These are phyloP conservation scores for Oemleria cerasiformis DNA, from an alignment of 306 rosid species.

Conservation along the genomic window DNA sequence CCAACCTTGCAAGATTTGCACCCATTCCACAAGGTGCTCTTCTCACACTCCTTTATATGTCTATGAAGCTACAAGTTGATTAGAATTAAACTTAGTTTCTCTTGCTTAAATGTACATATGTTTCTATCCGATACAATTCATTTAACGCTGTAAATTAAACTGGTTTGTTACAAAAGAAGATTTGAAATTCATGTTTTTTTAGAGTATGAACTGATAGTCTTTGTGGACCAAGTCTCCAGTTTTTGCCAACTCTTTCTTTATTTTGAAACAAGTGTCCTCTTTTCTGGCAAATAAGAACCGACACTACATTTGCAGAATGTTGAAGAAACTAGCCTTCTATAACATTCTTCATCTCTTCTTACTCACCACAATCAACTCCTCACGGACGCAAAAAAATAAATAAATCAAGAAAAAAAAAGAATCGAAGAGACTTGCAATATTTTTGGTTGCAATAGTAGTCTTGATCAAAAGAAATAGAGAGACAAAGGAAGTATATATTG, in stretches of 20 bases:
- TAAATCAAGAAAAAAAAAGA: background rate
- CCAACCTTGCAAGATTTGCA: conserved; percentile 63
- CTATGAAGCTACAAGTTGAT: conserved; percentile 72
- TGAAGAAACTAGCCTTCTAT: background rate
- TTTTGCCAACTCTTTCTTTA: background rate
- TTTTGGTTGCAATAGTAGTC: background rate
- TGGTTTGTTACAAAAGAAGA: background rate
- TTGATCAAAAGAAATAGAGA: background rate
- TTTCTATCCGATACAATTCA: background rate
- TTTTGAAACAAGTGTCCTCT: background rate
- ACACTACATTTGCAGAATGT: background rate
- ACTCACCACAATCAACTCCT: background rate
- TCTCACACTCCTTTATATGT: conserved; percentile 87
- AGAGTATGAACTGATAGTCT: background rate
- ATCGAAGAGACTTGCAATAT: background rate
- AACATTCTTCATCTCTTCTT: background rate
- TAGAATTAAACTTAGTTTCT: conserved; percentile 16
- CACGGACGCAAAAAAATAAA: background rate
- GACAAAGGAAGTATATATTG: background rate
- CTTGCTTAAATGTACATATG: background rate
- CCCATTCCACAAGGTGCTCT: conserved; percentile 82
- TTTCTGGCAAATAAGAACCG: background rate
- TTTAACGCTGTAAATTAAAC: background rate
- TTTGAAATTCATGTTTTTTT: background rate
- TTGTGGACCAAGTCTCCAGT: background rate